Conservation (phyloP, 78 protist species). For the Dictyostelium brefeldianum region DNA sequence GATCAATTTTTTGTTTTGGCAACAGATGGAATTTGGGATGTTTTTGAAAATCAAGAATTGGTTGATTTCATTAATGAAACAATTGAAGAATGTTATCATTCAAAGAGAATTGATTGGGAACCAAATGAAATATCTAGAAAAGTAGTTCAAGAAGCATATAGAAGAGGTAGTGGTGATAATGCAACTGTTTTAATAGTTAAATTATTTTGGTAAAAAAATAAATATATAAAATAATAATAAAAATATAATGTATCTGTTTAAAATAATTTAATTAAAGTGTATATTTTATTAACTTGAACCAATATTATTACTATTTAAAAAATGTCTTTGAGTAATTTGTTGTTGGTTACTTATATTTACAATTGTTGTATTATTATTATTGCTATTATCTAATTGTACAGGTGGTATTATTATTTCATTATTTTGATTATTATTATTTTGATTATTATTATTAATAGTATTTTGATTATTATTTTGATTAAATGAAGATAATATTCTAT, state of each 20-base stretch:
- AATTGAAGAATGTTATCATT: slow-evolving; percentile 30
- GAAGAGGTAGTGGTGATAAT: slow-evolving; percentile 74
- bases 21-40: slow-evolving; percentile 80
- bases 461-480: neutral
- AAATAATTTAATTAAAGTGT: too few species aligned
- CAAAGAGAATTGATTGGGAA: slow-evolving; percentile 66
- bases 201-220: slow-evolving; percentile 28
- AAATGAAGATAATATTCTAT: neutral
- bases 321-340: too few species aligned
- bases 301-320: too few species aligned
- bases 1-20: slow-evolving; percentile 73
- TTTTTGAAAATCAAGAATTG: slow-evolving; percentile 60
- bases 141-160: slow-evolving; percentile 47
- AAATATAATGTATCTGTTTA: neutral
- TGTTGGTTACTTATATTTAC: neutral
- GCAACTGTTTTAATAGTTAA: slow-evolving; percentile 59
- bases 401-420: neutral
- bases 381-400: neutral
- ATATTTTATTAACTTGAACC: too few species aligned
- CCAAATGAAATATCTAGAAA: slow-evolving; percentile 60
- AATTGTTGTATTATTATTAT: neutral
- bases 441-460: neutral
- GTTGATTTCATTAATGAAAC: slow-evolving; percentile 42
- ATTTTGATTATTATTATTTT: neutral
- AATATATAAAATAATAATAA: neutral